Evolutionary conservation across 2,329 filamentous ascomycete species (phyloP).

Genomic region (Cercospora nicotianae): DNA sequence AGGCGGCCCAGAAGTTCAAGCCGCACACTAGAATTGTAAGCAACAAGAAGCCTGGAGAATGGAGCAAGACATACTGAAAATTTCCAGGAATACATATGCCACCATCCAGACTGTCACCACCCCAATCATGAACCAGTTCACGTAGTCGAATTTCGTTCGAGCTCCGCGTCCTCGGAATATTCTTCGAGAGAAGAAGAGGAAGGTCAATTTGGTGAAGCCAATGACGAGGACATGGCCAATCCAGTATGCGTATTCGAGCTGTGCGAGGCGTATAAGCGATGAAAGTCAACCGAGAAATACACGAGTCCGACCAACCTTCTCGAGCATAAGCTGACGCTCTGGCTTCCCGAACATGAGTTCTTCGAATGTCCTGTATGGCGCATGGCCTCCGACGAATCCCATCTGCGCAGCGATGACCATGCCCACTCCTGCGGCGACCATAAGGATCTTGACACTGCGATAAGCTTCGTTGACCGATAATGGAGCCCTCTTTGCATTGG

Average conservation of each 20-base stretch:
- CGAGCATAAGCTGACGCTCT: slow-evolving; percentile 15
- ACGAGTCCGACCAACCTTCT: slow-evolving; percentile 5
- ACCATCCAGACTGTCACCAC: slow-evolving; percentile 18
- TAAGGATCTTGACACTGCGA: slow-evolving; percentile 8
- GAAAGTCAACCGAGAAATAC: background rate
- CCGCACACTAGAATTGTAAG: slow-evolving; percentile 15
- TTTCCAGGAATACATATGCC: slow-evolving; percentile 15
- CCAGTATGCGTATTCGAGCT: slow-evolving; percentile 25
- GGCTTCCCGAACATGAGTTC: slow-evolving; percentile 10
- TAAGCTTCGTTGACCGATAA: background rate
- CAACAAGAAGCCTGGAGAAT: background rate
- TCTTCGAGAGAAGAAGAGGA: slow-evolving; percentile 23
- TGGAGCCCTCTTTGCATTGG: background rate
- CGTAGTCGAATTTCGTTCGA: slow-evolving; percentile 18
- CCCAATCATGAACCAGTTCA: slow-evolving; percentile 20
- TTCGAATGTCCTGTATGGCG: slow-evolving; percentile 7
- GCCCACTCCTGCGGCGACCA: slow-evolving; percentile 15
- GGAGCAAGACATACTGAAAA: slow-evolving; percentile 10
- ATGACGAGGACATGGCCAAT: slow-evolving; percentile 22
- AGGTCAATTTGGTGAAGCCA: slow-evolving; percentile 22
- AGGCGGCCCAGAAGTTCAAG: slow-evolving; percentile 13
- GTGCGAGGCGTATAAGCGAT: background rate
- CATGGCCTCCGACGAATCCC: slow-evolving; percentile 18
- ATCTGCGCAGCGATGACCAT: slow-evolving; percentile 17
- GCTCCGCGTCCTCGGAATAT: slow-evolving; percentile 15